Conservation (phyloP, 108 stramenopile genomes). For the Parietichytrium sp. region DNA sequence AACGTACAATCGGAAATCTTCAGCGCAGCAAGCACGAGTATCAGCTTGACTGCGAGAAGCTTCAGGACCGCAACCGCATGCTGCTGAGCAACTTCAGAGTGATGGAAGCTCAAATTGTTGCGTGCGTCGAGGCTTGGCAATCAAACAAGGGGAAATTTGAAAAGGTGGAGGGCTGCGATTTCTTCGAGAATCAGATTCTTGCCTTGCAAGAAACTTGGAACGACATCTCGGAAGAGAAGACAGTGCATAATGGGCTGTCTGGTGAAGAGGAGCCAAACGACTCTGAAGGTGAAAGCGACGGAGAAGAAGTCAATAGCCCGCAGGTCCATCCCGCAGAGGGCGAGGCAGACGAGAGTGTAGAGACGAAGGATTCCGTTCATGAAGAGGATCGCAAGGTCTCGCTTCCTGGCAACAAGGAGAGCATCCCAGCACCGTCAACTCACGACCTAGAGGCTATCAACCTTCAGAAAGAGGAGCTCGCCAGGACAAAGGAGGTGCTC, state of each 20-base stretch:
- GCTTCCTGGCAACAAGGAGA: background rate
- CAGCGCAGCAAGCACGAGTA: constrained; percentile 34
- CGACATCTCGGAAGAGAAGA: constrained; percentile 1
- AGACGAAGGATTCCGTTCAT: background rate
- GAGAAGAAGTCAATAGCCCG: too few species aligned
- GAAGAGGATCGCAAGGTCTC: background rate
- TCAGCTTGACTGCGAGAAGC: constrained; percentile 31
- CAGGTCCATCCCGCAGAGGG: too few species aligned
- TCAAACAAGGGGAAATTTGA: background rate
- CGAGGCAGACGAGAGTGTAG: background rate
- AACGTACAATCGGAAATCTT: constrained; percentile 14
- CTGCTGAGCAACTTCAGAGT: constrained; percentile 2
- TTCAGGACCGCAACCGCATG: constrained; percentile 27
- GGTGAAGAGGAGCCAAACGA: background rate
- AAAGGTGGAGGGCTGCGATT: background rate
- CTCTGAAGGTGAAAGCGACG: background rate
- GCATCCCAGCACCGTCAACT: too few species aligned
- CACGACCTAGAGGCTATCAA: background rate
- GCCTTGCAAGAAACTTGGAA: constrained; percentile 28
- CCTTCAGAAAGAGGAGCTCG: background rate
- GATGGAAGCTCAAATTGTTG: constrained; percentile 15
- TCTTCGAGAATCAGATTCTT: background rate
- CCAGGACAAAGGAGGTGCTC: background rate
- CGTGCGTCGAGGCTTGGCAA: constrained; percentile 12
- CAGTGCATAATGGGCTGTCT: background rate